phyloP scores from a whole-genome alignment of 495 filamentous ascomycete genomes.

The Podospora pseudocomata region DNA sequence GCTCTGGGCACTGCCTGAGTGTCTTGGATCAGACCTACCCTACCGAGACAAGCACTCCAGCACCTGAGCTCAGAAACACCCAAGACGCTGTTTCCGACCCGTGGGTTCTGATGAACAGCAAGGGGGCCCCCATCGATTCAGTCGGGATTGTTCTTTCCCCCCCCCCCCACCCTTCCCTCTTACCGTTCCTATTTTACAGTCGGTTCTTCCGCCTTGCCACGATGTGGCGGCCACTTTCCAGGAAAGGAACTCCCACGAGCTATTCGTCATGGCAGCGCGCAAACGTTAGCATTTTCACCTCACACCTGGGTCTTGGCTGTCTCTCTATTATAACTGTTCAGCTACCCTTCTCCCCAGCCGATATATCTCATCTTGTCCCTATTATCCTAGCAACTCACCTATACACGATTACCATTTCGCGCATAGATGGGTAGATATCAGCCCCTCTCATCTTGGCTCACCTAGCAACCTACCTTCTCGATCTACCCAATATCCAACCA shows the following conservation, averaged over 20 bases:
- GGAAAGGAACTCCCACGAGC: background rate
- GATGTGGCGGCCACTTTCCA: background rate
- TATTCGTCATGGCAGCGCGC: background rate
- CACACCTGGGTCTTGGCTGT: background rate
- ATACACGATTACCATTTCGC: background rate
- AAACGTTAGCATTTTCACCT: background rate
- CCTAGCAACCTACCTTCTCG: background rate
- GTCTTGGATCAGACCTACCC: background rate
- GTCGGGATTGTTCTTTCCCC: background rate
- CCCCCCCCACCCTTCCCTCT: background rate
- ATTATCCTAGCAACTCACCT: background rate
- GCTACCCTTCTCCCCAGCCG: background rate
- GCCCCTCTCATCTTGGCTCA: background rate
- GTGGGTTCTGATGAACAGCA: background rate
- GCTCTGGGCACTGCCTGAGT: background rate
- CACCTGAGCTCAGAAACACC: background rate
- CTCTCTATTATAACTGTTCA: background rate
- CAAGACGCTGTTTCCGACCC: background rate
- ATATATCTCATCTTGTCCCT: background rate
- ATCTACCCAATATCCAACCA: background rate
- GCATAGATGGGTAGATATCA: background rate
- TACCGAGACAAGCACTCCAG: background rate
- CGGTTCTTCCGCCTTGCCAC: background rate
- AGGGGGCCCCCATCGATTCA: background rate
- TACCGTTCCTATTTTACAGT: background rate